Conservation (phyloP, 495 filamentous ascomycete species). For the Annulohypoxylon nitens region DNA sequence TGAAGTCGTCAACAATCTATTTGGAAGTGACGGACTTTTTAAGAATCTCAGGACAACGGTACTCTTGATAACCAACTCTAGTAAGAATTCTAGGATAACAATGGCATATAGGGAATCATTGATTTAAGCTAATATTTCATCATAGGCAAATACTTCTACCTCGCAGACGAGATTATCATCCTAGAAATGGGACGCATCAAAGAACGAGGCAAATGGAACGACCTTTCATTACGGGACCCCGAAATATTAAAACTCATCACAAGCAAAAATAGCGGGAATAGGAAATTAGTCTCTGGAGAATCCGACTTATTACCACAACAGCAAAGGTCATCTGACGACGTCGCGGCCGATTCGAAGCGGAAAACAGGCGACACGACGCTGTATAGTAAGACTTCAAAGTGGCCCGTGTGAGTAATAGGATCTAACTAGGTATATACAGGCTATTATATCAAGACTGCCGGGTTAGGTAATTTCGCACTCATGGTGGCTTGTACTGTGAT, state of each 20-base stretch:
- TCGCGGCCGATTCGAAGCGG: conserved; percentile 43
- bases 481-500: conserved; percentile 49
- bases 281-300: background rate
- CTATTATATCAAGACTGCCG: conserved; percentile 70
- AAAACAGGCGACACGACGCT: conserved; percentile 67
- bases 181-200: conserved; percentile 61
- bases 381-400: conserved; percentile 56
- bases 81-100: conserved; percentile 36
- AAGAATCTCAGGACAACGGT: conserved; percentile 48
- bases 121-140: conserved; percentile 1
- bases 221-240: conserved; percentile 38
- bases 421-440: conserved; percentile 44
- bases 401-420: background rate
- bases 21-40: conserved; percentile 51
- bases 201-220: conserved; percentile 62
- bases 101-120: background rate
- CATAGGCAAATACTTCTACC: conserved; percentile 47
- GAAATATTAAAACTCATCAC: conserved; percentile 44
- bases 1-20: conserved; percentile 49
- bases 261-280: conserved; percentile 18
- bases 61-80: conserved; percentile 50
- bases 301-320: conserved; percentile 6
- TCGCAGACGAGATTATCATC: conserved; percentile 65
- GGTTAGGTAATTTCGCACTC: conserved; percentile 60
- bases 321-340: conserved; percentile 33